Evolutionary conservation across 73 alveolate genomes (phyloP), one percentile per base, ranked within the genome.

Genomic region (Effrenium voratum): DNA sequence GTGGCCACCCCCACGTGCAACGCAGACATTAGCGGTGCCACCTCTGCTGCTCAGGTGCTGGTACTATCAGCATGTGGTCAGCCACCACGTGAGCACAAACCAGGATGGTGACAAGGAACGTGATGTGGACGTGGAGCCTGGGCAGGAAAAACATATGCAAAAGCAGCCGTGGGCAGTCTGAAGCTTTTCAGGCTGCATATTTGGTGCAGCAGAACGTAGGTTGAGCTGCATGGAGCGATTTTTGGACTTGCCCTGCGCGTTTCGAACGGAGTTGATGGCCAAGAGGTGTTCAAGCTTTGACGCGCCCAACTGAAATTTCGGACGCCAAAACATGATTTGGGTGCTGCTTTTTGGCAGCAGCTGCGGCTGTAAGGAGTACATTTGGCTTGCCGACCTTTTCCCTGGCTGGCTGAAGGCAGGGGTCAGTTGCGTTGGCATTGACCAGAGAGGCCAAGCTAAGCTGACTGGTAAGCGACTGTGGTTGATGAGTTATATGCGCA

Each of bases 31-130:
- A n/a, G n/a, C n/a, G n/a, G n/a, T n/a, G n/a, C n/a, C n/a, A n/a
- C n/a, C n/a, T n/a, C n/a, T n/a, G n/a, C 52, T 8, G 50, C 30
- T 26, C 70, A 90, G 97, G 97, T 90, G 97, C 87, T 90, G 97
- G 97, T 90, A 90, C 75, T 90, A 90, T 47, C 97, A 90, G 76
- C 97, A 90, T 46, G 97, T 90, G 52, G 87, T 90, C 76, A 90
- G 97, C 97, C 97, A 90, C 87, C 97, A 90, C 75, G 97, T 90
- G 43, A 90, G 97, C 97, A 90, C 97, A 49, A 90, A 90, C 75
- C 97, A 90, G 82, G 97, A 90, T 59, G 75, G 75, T 40, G 97
- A 90, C n/a, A 75, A 43, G 2, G 97, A 90, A 47, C 43, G 49
- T 52, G 97, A 90, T 70, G 97, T 90, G 75, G 97, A 90, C 43